phyloP scores from a whole-genome alignment of 768 basidiomycete species.

The Udeniomyces megalosporus region DNA sequence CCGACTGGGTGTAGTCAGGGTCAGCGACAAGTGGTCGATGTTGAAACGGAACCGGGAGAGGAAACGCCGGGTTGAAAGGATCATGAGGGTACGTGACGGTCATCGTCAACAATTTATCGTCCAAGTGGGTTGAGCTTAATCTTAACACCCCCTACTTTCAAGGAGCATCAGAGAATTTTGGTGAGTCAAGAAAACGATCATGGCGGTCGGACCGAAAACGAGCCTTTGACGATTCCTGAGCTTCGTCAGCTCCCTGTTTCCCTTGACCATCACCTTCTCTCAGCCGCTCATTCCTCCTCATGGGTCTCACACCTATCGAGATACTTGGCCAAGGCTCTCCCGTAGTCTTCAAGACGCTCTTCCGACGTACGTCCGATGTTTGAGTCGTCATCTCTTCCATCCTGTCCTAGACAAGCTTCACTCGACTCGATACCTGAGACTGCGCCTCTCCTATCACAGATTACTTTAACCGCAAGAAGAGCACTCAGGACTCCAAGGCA shows the following conservation, averaged over 20 bases:
- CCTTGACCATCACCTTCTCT: not conserved
- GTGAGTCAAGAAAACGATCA: not conserved
- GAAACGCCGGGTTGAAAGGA: not conserved
- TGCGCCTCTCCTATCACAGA: conserved; percentile 3
- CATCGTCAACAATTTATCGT: not conserved
- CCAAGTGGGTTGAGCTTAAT: not conserved
- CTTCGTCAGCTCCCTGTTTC: not conserved
- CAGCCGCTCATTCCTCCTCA: not conserved
- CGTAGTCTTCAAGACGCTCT: conserved; percentile 8
- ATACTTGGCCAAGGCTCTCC: conserved; percentile 8
- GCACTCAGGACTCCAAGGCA: conserved; percentile 13
- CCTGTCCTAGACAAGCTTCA: no score
- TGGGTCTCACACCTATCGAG: conserved; percentile 8
- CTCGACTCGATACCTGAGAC: no score
- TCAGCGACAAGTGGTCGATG: not conserved
- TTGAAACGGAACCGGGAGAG: no score
- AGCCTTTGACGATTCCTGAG: not conserved
- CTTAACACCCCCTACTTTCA: no score
- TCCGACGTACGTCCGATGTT: not conserved
- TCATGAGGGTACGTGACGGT: not conserved
- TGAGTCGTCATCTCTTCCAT: no score
- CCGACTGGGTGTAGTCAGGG: no score
- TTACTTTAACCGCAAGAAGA: conserved; percentile 12
- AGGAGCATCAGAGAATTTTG: not conserved
- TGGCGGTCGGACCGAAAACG: no score